phyloP scores from a whole-genome alignment of 306 rosid genomes.

The Senna siamea region DNA sequence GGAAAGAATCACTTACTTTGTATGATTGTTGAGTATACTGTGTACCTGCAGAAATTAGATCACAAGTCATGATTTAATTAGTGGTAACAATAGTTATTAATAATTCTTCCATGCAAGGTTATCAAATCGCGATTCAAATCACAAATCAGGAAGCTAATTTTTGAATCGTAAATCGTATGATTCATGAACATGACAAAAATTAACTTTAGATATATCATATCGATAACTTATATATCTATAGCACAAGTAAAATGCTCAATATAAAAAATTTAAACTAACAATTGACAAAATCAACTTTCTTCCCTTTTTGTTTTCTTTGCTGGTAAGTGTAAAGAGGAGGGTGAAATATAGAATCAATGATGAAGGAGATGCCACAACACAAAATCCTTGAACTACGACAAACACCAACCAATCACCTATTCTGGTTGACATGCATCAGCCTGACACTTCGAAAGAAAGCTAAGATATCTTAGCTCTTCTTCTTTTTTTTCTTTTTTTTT shows the following conservation, averaged over 20 bases:
- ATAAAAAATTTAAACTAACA: too few species aligned
- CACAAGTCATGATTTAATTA: constrained; percentile 10
- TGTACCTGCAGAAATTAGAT: constrained; percentile 62
- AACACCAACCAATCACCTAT: not conserved
- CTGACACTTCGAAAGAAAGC: not conserved
- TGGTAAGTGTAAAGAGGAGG: not conserved
- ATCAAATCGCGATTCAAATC: too few species aligned
- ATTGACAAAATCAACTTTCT: too few species aligned
- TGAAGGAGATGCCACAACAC: not conserved
- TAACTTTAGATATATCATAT: too few species aligned
- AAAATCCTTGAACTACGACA: not conserved
- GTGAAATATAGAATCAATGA: not conserved
- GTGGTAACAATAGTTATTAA: not conserved
- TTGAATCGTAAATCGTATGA: too few species aligned
- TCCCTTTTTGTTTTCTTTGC: not conserved
- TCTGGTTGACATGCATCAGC: not conserved
- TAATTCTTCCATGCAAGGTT: not conserved
- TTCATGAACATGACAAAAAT: too few species aligned
- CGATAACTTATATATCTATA: too few species aligned
- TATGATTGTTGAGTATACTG: constrained; percentile 93
- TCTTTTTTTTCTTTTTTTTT: not conserved
- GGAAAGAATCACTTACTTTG: constrained; percentile 98
- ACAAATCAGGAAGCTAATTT: too few species aligned
- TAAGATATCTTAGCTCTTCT: not conserved
- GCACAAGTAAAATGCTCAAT: too few species aligned